Percentiles rank a stretch among this genome's conserved stretches.
Evolutionary conservation across 257 asterid species (phyloP).

Genomic region (Primulina tabacum): DNA sequence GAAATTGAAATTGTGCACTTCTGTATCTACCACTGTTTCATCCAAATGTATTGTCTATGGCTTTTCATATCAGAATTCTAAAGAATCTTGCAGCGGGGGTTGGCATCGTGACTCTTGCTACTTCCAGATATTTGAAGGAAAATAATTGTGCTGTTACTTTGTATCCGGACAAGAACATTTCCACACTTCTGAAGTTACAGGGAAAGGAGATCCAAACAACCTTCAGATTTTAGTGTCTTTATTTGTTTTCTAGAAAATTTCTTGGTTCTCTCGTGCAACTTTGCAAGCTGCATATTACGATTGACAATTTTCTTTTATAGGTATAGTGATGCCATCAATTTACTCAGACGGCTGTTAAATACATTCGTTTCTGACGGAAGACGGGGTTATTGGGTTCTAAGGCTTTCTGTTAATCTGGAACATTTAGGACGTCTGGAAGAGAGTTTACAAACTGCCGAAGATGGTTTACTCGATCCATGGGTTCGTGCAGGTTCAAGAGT

Average conservation of each 20-base stretch:
- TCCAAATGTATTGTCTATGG: neutral
- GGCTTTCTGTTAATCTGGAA: conserved; percentile 89
- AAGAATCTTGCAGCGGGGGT: neutral
- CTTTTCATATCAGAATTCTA: neutral
- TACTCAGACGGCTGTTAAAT: conserved; percentile 60
- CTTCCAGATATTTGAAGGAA: neutral
- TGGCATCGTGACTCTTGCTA: neutral
- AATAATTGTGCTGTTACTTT: neutral
- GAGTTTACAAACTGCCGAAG: conserved; percentile 51
- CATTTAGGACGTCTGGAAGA: conserved; percentile 53
- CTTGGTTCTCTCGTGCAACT: conserved; percentile 4
- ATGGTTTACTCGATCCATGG: conserved; percentile 79
- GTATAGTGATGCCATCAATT: conserved; percentile 66
- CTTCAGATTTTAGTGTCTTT: neutral
- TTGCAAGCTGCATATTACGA: conserved; percentile 3
- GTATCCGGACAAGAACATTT: neutral
- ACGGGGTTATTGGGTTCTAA: conserved; percentile 88
- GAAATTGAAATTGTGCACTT: neutral
- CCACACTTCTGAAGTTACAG: neutral
- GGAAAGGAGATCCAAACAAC: neutral
- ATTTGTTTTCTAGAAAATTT: neutral
- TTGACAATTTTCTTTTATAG: conserved; percentile 33
- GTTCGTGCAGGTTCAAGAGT: conserved; percentile 88
- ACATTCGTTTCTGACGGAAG: conserved; percentile 64
- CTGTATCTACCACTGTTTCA: neutral